Percentiles rank a stretch among this genome's conserved stretches.
These are phyloP conservation scores for Picea abies DNA, from an alignment of 83 land plant genomes.

Conservation along the genomic window DNA sequence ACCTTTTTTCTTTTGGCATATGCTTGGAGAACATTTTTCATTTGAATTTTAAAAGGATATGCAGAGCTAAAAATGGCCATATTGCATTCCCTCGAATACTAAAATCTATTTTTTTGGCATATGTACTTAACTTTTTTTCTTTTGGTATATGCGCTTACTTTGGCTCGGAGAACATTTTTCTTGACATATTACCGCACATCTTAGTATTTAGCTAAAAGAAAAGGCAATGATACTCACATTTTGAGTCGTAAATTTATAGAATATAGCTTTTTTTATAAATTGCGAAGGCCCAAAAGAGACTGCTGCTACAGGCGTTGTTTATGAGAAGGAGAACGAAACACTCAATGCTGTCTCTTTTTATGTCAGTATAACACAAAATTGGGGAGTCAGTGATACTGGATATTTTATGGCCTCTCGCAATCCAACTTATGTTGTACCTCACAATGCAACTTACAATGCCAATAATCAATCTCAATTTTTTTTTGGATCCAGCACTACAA, in stretches of 20 bases:
- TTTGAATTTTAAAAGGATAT: too few relatives aligned
- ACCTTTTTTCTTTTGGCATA: too few relatives aligned
- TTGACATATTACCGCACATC: too few relatives aligned
- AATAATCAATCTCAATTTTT: background rate
- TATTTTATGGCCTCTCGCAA: background rate
- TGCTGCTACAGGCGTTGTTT: background rate
- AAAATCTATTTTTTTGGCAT: too few relatives aligned
- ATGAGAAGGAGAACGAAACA: slow-evolving; percentile 5
- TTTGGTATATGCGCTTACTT: too few relatives aligned
- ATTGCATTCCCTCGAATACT: too few relatives aligned
- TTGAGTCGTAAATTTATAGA: background rate
- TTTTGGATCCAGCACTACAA: slow-evolving; percentile 4
- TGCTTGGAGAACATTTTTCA: too few relatives aligned
- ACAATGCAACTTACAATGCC: too few relatives aligned
- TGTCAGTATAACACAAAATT: background rate
- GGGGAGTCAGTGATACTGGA: slow-evolving; percentile 16
- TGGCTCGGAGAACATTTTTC: too few relatives aligned
- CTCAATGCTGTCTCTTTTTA: slow-evolving; percentile 10
- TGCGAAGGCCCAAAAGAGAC: background rate
- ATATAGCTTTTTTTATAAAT: slow-evolving; percentile 3
- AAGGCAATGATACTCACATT: background rate
- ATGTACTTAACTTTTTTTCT: too few relatives aligned
- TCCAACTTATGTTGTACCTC: background rate
- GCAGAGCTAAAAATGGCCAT: too few relatives aligned
- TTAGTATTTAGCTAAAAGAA: too few relatives aligned